phyloP scores from a whole-genome alignment of 1,284 basidiomycete species.

The Mycosarcoma maydis region DNA sequence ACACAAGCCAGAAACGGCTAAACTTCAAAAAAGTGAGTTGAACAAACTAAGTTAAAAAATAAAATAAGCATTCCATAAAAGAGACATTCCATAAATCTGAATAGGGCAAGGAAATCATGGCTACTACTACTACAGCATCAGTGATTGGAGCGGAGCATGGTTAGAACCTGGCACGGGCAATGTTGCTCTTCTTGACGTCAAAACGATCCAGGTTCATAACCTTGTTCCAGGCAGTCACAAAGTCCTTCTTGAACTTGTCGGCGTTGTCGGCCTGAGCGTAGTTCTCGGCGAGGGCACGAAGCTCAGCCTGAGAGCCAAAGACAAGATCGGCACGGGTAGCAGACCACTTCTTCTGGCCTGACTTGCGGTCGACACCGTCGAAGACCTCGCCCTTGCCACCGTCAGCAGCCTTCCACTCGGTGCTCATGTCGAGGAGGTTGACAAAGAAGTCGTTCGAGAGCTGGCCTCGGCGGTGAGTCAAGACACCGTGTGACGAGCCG shows the following conservation, averaged over 20 bases:
- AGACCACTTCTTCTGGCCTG: slow-evolving; percentile 44
- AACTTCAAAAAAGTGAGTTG: no score
- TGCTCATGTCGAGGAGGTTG: slow-evolving; percentile 46
- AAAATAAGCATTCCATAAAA: slow-evolving; percentile 7
- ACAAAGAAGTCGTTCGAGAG: slow-evolving; percentile 43
- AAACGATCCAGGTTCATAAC: slow-evolving; percentile 44
- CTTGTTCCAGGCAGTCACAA: slow-evolving; percentile 42
- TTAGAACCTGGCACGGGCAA: slow-evolving; percentile 36
- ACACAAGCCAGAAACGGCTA: no score
- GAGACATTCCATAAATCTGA: no score
- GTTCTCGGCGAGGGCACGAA: slow-evolving; percentile 30
- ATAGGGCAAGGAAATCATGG: neutral
- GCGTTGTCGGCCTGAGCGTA: slow-evolving; percentile 42
- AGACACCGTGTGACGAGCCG: slow-evolving; percentile 29
- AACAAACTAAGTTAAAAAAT: no score
- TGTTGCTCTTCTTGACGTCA: slow-evolving; percentile 45
- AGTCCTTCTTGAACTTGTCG: slow-evolving; percentile 43
- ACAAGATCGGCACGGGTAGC: slow-evolving; percentile 38
- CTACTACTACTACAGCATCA: slow-evolving; percentile 9
- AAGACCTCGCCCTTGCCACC: slow-evolving; percentile 30
- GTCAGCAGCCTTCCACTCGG: slow-evolving; percentile 41
- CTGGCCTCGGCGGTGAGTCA: slow-evolving; percentile 33
- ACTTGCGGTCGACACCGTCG: slow-evolving; percentile 41
- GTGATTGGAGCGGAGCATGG: neutral
- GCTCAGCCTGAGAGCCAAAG: slow-evolving; percentile 41